Base-by-base conservation (phyloP, 192 early-diverging fungal genomes). In the Coemansia sp. region DNA sequence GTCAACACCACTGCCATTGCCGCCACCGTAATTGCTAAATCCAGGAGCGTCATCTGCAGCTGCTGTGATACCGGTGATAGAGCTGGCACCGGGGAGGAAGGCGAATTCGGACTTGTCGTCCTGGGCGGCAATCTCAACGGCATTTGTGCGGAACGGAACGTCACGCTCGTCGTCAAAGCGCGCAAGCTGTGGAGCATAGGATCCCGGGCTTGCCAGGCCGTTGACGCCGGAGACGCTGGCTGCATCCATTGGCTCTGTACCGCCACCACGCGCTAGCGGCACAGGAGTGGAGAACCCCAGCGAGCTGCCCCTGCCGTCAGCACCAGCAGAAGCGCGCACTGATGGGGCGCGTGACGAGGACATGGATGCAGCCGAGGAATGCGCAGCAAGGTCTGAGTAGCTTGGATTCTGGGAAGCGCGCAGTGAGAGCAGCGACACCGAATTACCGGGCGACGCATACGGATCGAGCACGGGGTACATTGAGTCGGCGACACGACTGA, bases 41-140 rank as follows among this genome's bases (percentile, higher is more conserved):
- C 48, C 48, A 0, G 48, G n/a, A 5, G 48, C 19, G 4, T 50
- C 48, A 17, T 50, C 16, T 2, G 32, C 32, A 32, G 4, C 32
- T 20, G 20, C 51, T 32, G 51, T 22, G 12, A 54, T 54, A 0
- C 51, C 51, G 22, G 51, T 54, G 20, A 54, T 54, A 10, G 51
- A 19, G 25, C 20, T 14, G 9, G 51, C 20, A 14, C 51, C 51
- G 22, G 76, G 61, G 50, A 83, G 44, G 59, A 83, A 83, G 43
- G 81, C 81, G 46, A 73, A 79, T 54, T 84, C 76, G 61, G 60
- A 61, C 63, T 70, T 72, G 61, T 84, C 76, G 53, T 84, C 82
- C 46, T 79, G 76, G 16, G 70, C 77, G 2, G 82, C 82, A 42
- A 79, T 79, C 58, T 77, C 76, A 8, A 77, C 82, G 1, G 82